Evolutionary conservation across 2,329 filamentous ascomycete species (phyloP), one percentile per base, ranked within the genome.

Genomic region (Ilyonectria sp.): DNA sequence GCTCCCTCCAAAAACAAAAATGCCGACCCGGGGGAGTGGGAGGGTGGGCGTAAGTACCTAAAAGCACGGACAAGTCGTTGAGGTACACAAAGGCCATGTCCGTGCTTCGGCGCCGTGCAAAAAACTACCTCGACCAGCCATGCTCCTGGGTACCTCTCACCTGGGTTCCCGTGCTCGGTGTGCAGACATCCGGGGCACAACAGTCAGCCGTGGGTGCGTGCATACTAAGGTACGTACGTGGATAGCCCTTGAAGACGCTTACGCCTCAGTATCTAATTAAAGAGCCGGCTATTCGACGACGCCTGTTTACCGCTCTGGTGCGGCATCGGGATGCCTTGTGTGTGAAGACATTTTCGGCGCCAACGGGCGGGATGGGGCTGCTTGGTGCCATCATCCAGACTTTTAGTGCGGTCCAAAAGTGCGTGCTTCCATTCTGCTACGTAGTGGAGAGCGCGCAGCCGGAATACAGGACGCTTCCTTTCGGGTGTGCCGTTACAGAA

Each of bases 51-150:
- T n/a, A 53, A 26, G 46, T 11, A 21, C 21, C 21, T 21, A 21
- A 2, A 21, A 21, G 21, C 21, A 49, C 43, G 56, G 56, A 59
- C 17, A 23, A 44, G 43, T 35, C 17, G 46, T 33, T 40, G 56
- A 59, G 44, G 44, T 19, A 47, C 65, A 40, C 53, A 23, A 57
- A 29, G 50, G 65, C 50, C 60, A 68, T 46, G 58, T 69, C 68
- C 65, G 68, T 71, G 69, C 70, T 19, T 19, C n/a, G 31, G 26
- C 29, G 26, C 47, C 59, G 49, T 61, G 49, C 35, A 44, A 62
- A 37, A 31, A 10, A 23, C 23, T 23, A 23, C 23, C 23, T 23
- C 29, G n/a, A 26, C 46, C 23, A 26, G 47, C 23, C 46, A 8
- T 21, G 47, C 23, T 17, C 21, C 13, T n/a, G 23, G 46, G 23